Conservation (phyloP, 371 early-diverging fungal genomes). For the Capillidium heterosporum region DNA sequence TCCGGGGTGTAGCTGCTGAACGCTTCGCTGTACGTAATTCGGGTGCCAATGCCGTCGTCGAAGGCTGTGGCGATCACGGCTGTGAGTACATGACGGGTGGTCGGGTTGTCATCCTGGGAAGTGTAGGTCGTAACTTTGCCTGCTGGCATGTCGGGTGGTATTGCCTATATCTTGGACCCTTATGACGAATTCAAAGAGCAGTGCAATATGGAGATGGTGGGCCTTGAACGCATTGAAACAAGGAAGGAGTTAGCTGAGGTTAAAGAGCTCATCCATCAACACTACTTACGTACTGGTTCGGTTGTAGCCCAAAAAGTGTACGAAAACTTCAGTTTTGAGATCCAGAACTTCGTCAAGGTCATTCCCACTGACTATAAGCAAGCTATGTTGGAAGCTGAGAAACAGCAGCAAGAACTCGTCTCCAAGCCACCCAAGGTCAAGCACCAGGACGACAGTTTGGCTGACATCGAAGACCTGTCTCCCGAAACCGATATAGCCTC, state of each 20-base stretch:
- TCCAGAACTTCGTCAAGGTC: constrained; percentile 79
- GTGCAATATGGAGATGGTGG: constrained; percentile 84
- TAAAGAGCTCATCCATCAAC: constrained; percentile 57
- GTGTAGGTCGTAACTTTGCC: constrained; percentile 85
- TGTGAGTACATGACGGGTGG: constrained; percentile 98
- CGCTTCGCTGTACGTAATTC: constrained; percentile 95
- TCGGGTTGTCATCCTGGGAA: constrained; percentile 62
- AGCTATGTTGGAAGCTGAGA: constrained; percentile 28
- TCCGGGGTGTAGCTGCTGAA: constrained; percentile 90
- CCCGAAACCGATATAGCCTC: constrained; percentile 41
- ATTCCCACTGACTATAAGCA: constrained; percentile 84
- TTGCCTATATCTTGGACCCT: constrained; percentile 65
- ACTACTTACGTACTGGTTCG: constrained; percentile 69
- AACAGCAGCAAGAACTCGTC: not conserved
- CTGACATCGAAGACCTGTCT: constrained; percentile 83
- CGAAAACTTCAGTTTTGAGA: constrained; percentile 39
- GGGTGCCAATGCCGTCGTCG: constrained; percentile 86
- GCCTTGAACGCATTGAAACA: constrained; percentile 58
- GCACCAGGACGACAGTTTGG: constrained; percentile 20
- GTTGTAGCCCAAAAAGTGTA: constrained; percentile 54
- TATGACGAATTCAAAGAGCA: constrained; percentile 32
- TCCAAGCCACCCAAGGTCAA: constrained; percentile 9
- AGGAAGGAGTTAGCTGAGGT: constrained; percentile 56
- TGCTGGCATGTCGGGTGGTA: constrained; percentile 89
- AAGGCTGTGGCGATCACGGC: constrained; percentile 95